phyloP scores from a whole-genome alignment of 495 filamentous ascomycete species.

The Cryomyces antarcticus region DNA sequence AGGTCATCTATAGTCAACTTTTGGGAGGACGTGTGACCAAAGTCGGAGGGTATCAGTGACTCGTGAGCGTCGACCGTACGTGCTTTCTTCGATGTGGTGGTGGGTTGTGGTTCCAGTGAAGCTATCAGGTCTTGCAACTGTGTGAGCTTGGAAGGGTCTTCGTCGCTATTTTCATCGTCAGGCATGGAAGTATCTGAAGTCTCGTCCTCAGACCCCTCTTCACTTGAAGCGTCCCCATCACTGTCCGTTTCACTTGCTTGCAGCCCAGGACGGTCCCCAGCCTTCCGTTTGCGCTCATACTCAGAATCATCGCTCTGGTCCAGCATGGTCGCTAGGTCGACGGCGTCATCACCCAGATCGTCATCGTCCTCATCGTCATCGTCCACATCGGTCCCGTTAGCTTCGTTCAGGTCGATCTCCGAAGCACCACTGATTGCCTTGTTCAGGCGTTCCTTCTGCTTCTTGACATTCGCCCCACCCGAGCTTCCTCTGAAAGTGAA shows the following conservation, averaged over 20 bases:
- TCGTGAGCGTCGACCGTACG: constrained; percentile 26
- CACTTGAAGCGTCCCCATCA: constrained; percentile 23
- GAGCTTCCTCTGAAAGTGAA: constrained; percentile 19
- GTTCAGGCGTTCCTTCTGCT: constrained; percentile 11
- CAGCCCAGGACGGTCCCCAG: background rate
- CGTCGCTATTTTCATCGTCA: constrained; percentile 38
- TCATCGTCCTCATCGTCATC: constrained; percentile 40
- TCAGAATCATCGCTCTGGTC: constrained; percentile 39
- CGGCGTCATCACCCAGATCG: constrained; percentile 56
- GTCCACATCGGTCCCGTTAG: constrained; percentile 23
- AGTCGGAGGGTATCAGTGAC: constrained; percentile 33
- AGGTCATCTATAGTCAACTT: constrained; percentile 73
- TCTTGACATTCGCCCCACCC: constrained; percentile 16
- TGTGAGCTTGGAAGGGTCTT: constrained; percentile 36
- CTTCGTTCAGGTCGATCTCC: constrained; percentile 35
- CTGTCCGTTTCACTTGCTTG: constrained; percentile 2
- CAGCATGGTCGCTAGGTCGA: constrained; percentile 65
- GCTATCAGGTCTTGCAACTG: constrained; percentile 52
- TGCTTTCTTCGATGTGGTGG: constrained; percentile 8
- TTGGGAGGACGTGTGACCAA: constrained; percentile 33
- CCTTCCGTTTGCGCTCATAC: constrained; percentile 14
- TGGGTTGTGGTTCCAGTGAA: constrained; percentile 30
- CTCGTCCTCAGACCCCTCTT: constrained; percentile 28
- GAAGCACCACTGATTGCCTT: constrained; percentile 7
- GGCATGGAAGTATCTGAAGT: constrained; percentile 27